phyloP scores from a whole-genome alignment of 208 protist genomes.

The Crithidia sp. region DNA sequence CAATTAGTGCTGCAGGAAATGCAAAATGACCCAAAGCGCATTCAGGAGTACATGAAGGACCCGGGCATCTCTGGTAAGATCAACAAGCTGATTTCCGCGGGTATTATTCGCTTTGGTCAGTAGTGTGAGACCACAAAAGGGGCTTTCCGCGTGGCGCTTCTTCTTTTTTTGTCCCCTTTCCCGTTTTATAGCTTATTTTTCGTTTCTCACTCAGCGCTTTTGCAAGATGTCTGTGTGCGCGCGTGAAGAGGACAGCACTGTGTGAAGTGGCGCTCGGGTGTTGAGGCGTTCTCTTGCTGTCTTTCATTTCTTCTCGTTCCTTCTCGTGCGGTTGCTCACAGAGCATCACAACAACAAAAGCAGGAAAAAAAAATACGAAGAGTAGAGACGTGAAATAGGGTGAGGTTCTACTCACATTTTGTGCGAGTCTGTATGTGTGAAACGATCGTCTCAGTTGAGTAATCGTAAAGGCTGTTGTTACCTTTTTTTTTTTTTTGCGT shows the following conservation, averaged over 20 bases:
- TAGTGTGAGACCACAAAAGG: not conserved
- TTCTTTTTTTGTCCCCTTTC: not conserved
- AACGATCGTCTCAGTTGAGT: not conserved
- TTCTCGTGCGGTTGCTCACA: not conserved
- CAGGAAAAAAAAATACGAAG: conserved; percentile 1
- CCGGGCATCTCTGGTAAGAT: conserved; percentile 93
- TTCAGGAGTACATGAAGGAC: conserved; percentile 94
- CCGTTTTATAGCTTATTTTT: conserved; percentile 3
- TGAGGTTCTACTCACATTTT: not conserved
- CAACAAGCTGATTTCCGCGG: conserved; percentile 96
- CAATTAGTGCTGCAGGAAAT: conserved; percentile 92
- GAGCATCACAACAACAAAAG: not conserved
- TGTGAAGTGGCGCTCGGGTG: not conserved
- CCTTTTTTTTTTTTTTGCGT: not conserved
- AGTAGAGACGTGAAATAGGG: not conserved
- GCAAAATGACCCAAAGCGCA: conserved; percentile 86
- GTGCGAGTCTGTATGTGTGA: not conserved
- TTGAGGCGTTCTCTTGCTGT: conserved; percentile 2
- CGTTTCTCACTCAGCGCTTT: not conserved
- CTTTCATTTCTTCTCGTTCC: conserved; percentile 15
- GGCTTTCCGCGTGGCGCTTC: not conserved
- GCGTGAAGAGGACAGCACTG: conserved; percentile 13
- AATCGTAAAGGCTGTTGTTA: not conserved
- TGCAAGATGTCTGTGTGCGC: not conserved
- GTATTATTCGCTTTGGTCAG: conserved; percentile 93